Evolutionary conservation across 108 stramenopile genomes (phyloP).

Genomic region (Bacterosira constricta): DNA sequence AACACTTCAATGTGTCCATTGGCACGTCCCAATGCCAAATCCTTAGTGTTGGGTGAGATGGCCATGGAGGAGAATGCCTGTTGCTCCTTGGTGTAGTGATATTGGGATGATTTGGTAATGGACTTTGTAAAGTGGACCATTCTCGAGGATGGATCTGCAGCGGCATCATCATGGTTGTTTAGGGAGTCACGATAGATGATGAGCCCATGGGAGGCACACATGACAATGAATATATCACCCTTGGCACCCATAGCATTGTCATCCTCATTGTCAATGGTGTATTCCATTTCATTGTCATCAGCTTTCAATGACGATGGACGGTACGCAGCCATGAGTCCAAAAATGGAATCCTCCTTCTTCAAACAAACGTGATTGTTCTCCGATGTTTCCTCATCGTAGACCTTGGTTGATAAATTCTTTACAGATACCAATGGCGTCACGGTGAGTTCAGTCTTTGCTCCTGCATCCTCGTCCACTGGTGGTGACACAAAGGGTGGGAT

Average conservation of each 20-base stretch:
- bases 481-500: constrained; percentile 7
- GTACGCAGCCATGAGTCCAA: constrained; percentile 36
- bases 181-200: constrained; percentile 24
- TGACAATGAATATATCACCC: constrained; percentile 32
- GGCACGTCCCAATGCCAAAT: constrained; percentile 46
- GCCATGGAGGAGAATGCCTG: constrained; percentile 14
- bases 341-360: constrained; percentile 24
- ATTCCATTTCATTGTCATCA: background rate
- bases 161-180: background rate
- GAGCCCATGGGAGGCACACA: constrained; percentile 23
- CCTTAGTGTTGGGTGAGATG: constrained; percentile 57
- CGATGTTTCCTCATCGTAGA: background rate
- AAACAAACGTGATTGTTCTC: constrained; percentile 18
- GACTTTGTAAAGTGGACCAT: constrained; percentile 12
- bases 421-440: background rate
- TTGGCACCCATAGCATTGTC: background rate
- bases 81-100: constrained; percentile 2
- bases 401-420: background rate
- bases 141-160: background rate
- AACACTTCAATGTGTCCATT: constrained; percentile 63
- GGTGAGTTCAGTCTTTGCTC: background rate
- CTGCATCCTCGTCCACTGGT: background rate
- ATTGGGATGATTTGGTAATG: background rate
- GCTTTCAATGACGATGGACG: constrained; percentile 2
- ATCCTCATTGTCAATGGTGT: background rate